Evolutionary conservation across 2,329 filamentous ascomycete genomes (phyloP), one percentile per base, ranked within the genome.

Genomic region (Tolypocladium tropicale): DNA sequence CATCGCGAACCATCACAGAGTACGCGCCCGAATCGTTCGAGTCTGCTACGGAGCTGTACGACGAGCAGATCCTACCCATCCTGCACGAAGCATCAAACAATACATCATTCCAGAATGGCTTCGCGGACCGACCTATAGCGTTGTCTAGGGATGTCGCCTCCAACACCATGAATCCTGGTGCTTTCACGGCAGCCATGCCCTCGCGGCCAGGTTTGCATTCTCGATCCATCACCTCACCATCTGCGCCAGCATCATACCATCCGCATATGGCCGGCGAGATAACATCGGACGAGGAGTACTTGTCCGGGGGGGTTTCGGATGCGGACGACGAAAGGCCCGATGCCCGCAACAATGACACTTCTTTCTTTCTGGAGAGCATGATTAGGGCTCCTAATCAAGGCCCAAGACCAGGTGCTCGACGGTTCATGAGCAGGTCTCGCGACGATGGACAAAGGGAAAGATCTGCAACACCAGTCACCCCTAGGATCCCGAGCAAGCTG

Each of bases 51-150:
- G 85, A 90, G 67, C 74, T 96, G 0, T 96, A 97, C 70, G 92
- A 96, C 64, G 90, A 96, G 69, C 90, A 95, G 67, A 95, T 94
- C 7, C 78, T 94, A 12, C 93, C 93, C 0, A 95, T 96, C 53
- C 74, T 96, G 6, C 88, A 94, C 63, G 89, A 94, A 66, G 94
- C 90, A 66, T 89, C 80, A 12, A 93, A 85, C 60, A 86, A 87
- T 39, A 82, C 84, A 1, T 91, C 84, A 2, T 94, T 97, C 70
- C 90, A 96, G 63, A 95, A 92, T 64, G 90, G 90, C 5, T 93
- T 96, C 63, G 82, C 85, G 1, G 93, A 96, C 65, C 78, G 86
- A 28, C 79, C 84, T 1, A 79, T 83, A 5, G 73, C 82, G 14
- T 71, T 80, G 68, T 79, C 80, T 14, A 83, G 84, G 23, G 84